Base-by-base conservation (phyloP, 345 rosid species). In the Sonneratia alba region DNA sequence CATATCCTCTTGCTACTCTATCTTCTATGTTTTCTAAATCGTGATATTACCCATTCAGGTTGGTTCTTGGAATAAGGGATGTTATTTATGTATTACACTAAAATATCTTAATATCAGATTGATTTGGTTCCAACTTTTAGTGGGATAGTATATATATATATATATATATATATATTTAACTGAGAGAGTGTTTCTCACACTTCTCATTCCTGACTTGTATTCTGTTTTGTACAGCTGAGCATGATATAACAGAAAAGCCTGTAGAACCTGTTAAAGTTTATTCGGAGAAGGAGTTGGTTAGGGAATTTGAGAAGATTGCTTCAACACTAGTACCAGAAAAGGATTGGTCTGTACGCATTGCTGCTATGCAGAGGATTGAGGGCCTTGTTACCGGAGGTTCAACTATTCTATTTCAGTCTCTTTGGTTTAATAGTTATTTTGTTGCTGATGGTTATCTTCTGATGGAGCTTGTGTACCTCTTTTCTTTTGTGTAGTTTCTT, bases 331-430 rank as follows among this genome's bases (percentile, higher is more conserved):
- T 89, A 77, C 99, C 99, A 7, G 99, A 96, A 76, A 96, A 96
- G 80, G 99, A 96, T 79, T 96, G 99, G 99, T 89, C 99, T 61
- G 59, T 89, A 69, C 99, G 99, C 75, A 96, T 92, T 78, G 88
- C 91, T 77, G 96, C 99, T 79, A 88, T 96, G 94, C 98, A 88
- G 84, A 89, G 97, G 88, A 87, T 91, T 67, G 99, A 96, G 83
- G 99, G 90, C 77, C 96, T 96, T 79, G 96, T 92, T 76, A 85
- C 73, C 37, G 99, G 99, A 91, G 99, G 99, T 91, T 72, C 72
- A n/a, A 53, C 24, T 69, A 70, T 66, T 5, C 66, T 42, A 16
- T 65, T 67, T 63, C 36, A 36, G 6, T 55, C 67, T 36, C 27
- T 16, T 18, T 48, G 37, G 6, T 1, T 57, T 22, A 3, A 57